Evolutionary conservation across 106 monocot genomes (phyloP), one percentile per base, ranked within the genome.

Genomic region (Cymbidium sinense): DNA sequence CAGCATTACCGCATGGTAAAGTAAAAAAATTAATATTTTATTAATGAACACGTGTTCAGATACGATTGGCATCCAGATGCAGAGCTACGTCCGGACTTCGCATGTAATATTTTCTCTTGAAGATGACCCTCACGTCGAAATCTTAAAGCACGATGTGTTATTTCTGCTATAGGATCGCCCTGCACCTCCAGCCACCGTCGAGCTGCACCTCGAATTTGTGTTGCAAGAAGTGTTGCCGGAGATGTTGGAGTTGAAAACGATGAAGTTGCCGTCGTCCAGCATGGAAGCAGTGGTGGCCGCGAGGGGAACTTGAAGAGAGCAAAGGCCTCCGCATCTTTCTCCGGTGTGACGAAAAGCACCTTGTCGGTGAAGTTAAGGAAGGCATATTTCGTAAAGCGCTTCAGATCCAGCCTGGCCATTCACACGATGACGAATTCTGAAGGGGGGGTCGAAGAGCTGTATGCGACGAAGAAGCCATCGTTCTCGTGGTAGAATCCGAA

Each of bases 301-400:
- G 35, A 70, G 19, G 70, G 35, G 34, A 70, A 70, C 13, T 70
- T 70, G 70, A 70, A 4, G 70, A n/a, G n/a, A n/a, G n/a, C n/a
- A n/a, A n/a, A n/a, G n/a, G n/a, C n/a, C n/a, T n/a, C n/a, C n/a
- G n/a, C n/a, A n/a, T n/a, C n/a, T n/a, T n/a, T n/a, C n/a, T n/a
- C n/a, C n/a, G n/a, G n/a, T n/a, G n/a, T n/a, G 35, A 70, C 18
- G 20, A 70, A 20, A 35, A 70, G 0, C 34, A 34, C 70, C 2
- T 13, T 17, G 0, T 15, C 18, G 19, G 70, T 70, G 70, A 70
- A 70, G 15, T 19, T 33, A 0, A 70, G 34, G 7, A 20, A 18
- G 34, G 70, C 70, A 18, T 34, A 12, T 13, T 35, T 33, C 13
- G 70, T 1, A 35, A 70, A 70, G 70, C 31, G 70, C 3, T 70